phyloP scores from a whole-genome alignment of 2,329 filamentous ascomycete species.

The Penicillium crustosum region DNA sequence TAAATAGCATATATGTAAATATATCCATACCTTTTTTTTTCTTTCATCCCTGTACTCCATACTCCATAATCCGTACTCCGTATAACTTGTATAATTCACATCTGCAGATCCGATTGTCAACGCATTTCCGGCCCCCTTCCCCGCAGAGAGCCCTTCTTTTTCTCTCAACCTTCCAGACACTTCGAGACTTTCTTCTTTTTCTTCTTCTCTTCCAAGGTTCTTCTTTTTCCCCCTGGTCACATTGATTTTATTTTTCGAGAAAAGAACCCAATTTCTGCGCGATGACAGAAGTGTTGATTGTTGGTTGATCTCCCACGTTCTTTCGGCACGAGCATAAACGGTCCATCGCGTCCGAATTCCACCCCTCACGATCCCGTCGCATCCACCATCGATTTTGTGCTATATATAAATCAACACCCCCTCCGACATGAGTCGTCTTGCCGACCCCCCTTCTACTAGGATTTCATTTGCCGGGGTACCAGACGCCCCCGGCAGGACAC shows the following conservation, averaged over 20 bases:
- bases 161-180: conserved; percentile 3
- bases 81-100: neutral
- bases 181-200: conserved; percentile 6
- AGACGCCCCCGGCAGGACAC: conserved; percentile 48
- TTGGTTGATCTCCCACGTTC: conserved; percentile 37
- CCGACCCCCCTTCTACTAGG: conserved; percentile 41
- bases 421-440: conserved; percentile 42
- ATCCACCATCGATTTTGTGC: conserved; percentile 7
- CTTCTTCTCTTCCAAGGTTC: neutral
- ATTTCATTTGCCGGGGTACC: conserved; percentile 47
- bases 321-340: conserved; percentile 28
- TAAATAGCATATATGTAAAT: neutral
- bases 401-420: neutral
- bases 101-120: conserved; percentile 11
- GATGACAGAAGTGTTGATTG: conserved; percentile 31
- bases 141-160: conserved; percentile 15
- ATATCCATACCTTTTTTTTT: neutral
- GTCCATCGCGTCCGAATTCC: conserved; percentile 19
- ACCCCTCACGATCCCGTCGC: conserved; percentile 14
- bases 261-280: conserved; percentile 14
- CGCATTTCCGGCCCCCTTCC: conserved; percentile 15
- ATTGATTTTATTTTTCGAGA: neutral
- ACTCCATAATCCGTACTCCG: neutral
- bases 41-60: neutral
- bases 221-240: neutral